phyloP scores from a whole-genome alignment of 2,329 filamentous ascomycete species.

The Gliomastix tumulicola region DNA sequence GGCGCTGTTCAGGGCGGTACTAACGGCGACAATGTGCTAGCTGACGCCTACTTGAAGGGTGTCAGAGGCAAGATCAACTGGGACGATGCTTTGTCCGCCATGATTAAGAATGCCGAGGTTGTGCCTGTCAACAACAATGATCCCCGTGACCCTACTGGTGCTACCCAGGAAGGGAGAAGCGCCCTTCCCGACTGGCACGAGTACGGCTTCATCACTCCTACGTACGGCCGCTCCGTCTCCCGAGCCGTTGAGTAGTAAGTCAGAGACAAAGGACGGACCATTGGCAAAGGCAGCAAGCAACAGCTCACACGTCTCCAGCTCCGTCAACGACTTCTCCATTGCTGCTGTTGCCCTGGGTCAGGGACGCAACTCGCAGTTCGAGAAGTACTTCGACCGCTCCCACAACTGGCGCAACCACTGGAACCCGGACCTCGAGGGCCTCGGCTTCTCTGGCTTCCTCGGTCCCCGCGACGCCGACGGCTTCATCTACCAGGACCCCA shows the following conservation, averaged over 20 bases:
- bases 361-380: conserved; percentile 38
- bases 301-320: conserved; percentile 15
- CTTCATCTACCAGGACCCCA: conserved; percentile 48
- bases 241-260: conserved; percentile 57
- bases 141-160: conserved; percentile 48
- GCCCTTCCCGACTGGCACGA: conserved; percentile 63
- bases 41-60: conserved; percentile 66
- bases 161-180: conserved; percentile 61
- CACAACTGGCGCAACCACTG: conserved; percentile 68
- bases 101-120: conserved; percentile 61
- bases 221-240: conserved; percentile 53
- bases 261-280: no score
- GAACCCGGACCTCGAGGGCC: conserved; percentile 49
- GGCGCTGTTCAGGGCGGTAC: conserved; percentile 63
- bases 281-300: no score
- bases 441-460: conserved; percentile 59
- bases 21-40: conserved; percentile 65
- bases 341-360: conserved; percentile 58
- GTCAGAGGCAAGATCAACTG: conserved; percentile 57
- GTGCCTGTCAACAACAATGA: conserved; percentile 53
- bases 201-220: conserved; percentile 58
- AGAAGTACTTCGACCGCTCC: conserved; percentile 55
- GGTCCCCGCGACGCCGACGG: conserved; percentile 49
- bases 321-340: conserved; percentile 62
- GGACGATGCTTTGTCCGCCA: conserved; percentile 53